Conservation (phyloP, 306 rosid species). For the Glycine soja region DNA sequence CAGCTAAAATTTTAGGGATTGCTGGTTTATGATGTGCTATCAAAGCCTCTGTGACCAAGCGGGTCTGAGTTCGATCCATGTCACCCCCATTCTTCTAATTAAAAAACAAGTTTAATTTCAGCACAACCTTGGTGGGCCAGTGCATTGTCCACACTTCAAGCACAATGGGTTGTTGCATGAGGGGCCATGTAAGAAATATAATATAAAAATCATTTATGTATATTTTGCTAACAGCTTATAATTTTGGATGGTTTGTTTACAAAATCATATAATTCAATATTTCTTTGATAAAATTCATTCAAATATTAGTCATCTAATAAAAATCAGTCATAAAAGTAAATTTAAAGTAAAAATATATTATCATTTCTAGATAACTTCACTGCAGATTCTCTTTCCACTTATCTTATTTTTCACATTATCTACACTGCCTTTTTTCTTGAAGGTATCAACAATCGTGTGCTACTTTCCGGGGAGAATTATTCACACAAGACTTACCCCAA, state of each 20-base stretch:
- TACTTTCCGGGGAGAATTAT: constrained; percentile 24
- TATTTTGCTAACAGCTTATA: neutral
- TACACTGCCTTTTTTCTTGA: constrained; percentile 1
- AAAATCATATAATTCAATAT: neutral
- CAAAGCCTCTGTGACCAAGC: neutral
- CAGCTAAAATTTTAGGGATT: neutral
- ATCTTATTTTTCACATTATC: constrained; percentile 23
- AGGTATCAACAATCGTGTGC: neutral
- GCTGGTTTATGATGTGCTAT: neutral
- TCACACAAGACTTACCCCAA: constrained; percentile 75
- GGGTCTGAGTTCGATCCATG: neutral
- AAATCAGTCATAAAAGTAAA: constrained; percentile 11
- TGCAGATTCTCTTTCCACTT: constrained; percentile 29
- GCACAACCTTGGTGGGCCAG: neutral
- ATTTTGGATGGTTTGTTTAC: neutral
- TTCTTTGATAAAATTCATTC: neutral
- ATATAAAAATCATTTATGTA: neutral
- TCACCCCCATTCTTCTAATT: neutral
- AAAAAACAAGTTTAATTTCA: neutral
- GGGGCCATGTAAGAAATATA: neutral
- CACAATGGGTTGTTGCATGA: neutral
- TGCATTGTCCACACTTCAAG: neutral
- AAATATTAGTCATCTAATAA: constrained; percentile 7
- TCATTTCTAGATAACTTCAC: neutral
- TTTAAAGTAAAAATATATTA: constrained; percentile 17